Percentiles rank a stretch among this genome's conserved stretches.
Evolutionary conservation across 1,284 basidiomycete species (phyloP).

Genomic region (Leccinum laetum): DNA sequence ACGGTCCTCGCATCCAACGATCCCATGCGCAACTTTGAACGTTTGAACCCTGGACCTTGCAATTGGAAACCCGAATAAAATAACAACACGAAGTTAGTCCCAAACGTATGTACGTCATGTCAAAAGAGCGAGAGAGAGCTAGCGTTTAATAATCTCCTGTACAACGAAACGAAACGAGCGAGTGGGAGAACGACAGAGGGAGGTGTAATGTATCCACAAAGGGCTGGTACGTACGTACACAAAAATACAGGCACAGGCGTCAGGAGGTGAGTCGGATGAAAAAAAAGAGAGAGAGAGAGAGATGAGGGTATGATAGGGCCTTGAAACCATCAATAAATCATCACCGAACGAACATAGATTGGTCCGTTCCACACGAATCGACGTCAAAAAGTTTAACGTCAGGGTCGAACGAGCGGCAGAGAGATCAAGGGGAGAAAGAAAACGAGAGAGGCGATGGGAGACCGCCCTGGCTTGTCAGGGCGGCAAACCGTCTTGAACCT

Average conservation of each 20-base stretch:
- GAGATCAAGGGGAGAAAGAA: background rate
- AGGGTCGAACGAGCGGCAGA: background rate
- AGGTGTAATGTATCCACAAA: background rate
- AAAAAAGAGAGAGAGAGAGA: background rate
- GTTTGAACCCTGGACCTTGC: no score
- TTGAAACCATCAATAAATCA: background rate
- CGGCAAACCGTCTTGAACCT: background rate
- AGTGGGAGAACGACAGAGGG: background rate
- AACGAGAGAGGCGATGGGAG: background rate
- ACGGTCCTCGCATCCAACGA: background rate
- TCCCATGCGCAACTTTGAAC: no score
- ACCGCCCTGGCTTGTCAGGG: background rate
- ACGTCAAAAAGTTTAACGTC: background rate
- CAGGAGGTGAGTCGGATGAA: background rate
- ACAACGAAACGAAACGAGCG: background rate
- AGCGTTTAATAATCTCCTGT: background rate
- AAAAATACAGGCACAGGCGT: background rate
- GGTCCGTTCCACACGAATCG: background rate
- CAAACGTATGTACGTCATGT: background rate
- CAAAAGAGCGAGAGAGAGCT: background rate
- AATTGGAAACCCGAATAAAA: background rate
- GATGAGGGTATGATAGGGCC: background rate
- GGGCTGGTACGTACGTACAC: background rate
- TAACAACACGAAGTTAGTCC: background rate
- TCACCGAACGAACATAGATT: background rate